Evolutionary conservation across 1,284 basidiomycete species (phyloP).

Genomic region (Lentinula novae-zelandiae): DNA sequence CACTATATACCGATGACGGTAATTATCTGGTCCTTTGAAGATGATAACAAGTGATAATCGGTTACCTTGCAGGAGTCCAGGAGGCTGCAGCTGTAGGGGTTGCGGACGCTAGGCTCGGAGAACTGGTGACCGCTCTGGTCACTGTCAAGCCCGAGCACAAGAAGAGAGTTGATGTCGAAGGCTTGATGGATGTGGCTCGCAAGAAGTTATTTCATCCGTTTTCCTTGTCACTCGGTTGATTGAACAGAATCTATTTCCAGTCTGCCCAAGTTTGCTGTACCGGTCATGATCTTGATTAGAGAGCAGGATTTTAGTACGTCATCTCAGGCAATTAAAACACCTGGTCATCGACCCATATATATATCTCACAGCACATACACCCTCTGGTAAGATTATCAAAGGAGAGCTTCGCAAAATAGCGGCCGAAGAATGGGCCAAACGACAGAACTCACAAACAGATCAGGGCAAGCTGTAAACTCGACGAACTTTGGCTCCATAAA

Average conservation of each 20-base stretch:
- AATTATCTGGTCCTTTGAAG: constrained; percentile 17
- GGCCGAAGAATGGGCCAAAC: constrained; percentile 35
- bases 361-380: constrained; percentile 36
- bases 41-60: not conserved
- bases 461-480: no score
- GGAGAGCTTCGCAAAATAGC: constrained; percentile 37
- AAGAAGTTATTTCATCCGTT: constrained; percentile 8
- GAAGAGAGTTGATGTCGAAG: constrained; percentile 29
- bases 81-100: constrained; percentile 38
- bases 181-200: constrained; percentile 26
- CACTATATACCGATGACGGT: constrained; percentile 31
- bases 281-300: constrained; percentile 34
- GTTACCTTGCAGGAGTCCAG: not conserved
- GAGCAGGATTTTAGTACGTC: constrained; percentile 30
- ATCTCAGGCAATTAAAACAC: constrained; percentile 34
- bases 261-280: constrained; percentile 38
- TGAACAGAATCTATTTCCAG: constrained; percentile 18
- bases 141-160: constrained; percentile 27
- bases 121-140: constrained; percentile 42
- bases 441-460: not conserved
- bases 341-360: no score
- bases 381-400: constrained; percentile 55
- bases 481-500: no score
- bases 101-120: constrained; percentile 39
- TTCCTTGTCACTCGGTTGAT: not conserved